Evolutionary conservation across 176 grass and related monocot species (phyloP), one percentile per base, ranked within the genome.

Genomic region (Cenchrus purpureus): DNA sequence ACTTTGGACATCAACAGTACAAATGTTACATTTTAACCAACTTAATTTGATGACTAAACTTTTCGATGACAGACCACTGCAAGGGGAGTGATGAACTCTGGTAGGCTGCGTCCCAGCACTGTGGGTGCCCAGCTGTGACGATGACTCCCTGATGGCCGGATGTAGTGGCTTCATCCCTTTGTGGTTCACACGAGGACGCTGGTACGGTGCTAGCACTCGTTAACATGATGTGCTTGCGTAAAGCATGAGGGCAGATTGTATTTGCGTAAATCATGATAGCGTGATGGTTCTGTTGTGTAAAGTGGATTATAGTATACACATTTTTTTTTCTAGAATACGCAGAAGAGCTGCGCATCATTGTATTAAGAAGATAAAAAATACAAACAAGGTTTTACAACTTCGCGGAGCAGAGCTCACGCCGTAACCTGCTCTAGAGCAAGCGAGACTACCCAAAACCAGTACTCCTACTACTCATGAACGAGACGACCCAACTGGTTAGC

Each of bases 11-110:
- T 19, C 52, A 22, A 40, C 61, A 12, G 14, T 61, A 85, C 12
- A 42, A 14, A 79, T 64, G 78, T 54, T 63, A 6, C 10, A 6
- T 31, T 42, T 61, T 17, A 54, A 19, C 43, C 72, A 15, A 16
- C 34, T 66, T 76, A 34, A 58, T 83, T 78, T 5, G 32, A 58
- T 61, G 77, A 6, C 43, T 29, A 17, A 73, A 73, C 29, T 29
- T 61, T 40, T 10, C 1, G 32, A 19, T 67, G 37, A 63, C 78
- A 96, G 97, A 87, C 85, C 68, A 99, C 97, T 16, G 97, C 97
- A 19, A 89, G 86, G 88, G 97, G 93, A 10, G 97, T 95, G 65
- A 84, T 99, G 86, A 94, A 90, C 82, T 92, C 92, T 4, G 90
- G 83, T 77, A 95, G 88, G 74, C 73, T 89, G 49, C 80, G 91